Evolutionary conservation across 495 filamentous ascomycete genomes (phyloP).

Genomic region (Penicillium roqueforti): DNA sequence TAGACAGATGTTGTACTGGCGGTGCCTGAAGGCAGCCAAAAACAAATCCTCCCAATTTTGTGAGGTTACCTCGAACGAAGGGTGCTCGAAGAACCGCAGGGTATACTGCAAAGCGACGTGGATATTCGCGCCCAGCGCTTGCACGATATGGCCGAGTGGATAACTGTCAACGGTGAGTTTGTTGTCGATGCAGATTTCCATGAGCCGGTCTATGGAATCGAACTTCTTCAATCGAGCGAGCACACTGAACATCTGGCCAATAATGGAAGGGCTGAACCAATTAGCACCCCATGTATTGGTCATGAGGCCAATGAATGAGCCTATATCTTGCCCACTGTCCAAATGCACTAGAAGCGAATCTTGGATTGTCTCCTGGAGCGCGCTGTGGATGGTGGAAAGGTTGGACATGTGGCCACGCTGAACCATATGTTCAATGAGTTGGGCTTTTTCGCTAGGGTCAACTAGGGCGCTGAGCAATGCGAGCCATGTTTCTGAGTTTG

Average conservation of each 20-base stretch:
- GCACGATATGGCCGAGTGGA: slow-evolving; percentile 20
- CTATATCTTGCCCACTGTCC: slow-evolving; percentile 28
- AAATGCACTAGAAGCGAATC: slow-evolving; percentile 34
- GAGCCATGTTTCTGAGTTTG: slow-evolving; percentile 45
- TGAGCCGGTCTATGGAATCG: slow-evolving; percentile 21
- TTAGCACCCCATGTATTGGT: slow-evolving; percentile 24
- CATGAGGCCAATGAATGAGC: slow-evolving; percentile 35
- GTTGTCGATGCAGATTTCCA: slow-evolving; percentile 28
- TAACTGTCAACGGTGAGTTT: slow-evolving; percentile 18
- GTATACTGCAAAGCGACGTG: slow-evolving; percentile 22
- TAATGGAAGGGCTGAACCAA: slow-evolving; percentile 32
- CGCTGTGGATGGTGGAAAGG: slow-evolving; percentile 16
- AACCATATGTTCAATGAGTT: slow-evolving; percentile 33
- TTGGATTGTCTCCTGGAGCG: slow-evolving; percentile 30
- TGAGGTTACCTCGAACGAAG: slow-evolving; percentile 9
- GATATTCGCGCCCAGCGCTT: slow-evolving; percentile 20
- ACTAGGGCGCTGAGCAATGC: slow-evolving; percentile 34
- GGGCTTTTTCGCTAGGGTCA: slow-evolving; percentile 26
- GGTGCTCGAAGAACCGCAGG: slow-evolving; percentile 14
- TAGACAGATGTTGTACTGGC: slow-evolving; percentile 40
- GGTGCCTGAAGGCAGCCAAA: slow-evolving; percentile 34
- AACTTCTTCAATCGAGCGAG: slow-evolving; percentile 21
- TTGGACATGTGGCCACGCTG: slow-evolving; percentile 31
- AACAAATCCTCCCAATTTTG: slow-evolving; percentile 35
- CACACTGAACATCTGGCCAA: slow-evolving; percentile 37